These are phyloP conservation scores for Dictyostelium firmibasis DNA, from an alignment of 78 protist genomes.

Conservation along the genomic window DNA sequence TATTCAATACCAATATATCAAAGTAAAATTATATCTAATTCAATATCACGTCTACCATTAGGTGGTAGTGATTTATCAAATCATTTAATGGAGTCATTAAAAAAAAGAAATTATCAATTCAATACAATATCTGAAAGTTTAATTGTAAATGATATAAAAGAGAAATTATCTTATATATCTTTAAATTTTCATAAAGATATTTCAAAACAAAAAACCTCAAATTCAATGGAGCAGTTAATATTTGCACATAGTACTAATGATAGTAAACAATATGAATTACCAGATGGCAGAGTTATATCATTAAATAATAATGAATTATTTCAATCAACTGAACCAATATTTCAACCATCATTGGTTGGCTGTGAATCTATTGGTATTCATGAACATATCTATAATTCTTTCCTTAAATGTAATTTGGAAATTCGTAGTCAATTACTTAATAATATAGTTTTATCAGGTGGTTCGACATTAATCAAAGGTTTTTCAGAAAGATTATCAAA, in stretches of 20 bases:
- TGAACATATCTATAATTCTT: slow-evolving; percentile 55
- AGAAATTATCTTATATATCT: slow-evolving; percentile 35
- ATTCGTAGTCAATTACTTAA: slow-evolving; percentile 15
- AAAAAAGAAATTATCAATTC: not conserved
- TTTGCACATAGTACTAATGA: no score
- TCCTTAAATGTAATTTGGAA: slow-evolving; percentile 68
- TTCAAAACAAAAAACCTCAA: not conserved
- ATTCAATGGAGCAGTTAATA: no score
- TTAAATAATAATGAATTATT: slow-evolving; percentile 83
- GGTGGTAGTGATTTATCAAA: slow-evolving; percentile 90
- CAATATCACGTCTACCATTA: slow-evolving; percentile 53
- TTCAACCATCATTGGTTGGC: slow-evolving; percentile 90
- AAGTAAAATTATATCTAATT: slow-evolving; percentile 81
- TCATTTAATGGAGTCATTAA: slow-evolving; percentile 80
- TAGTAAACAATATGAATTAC: not conserved
- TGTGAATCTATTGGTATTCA: slow-evolving; percentile 78
- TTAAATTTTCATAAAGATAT: not conserved
- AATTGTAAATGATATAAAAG: slow-evolving; percentile 88
- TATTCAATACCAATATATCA: slow-evolving; percentile 90
- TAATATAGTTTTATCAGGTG: slow-evolving; percentile 88
- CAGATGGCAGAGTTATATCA: slow-evolving; percentile 78
- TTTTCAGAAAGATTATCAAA: slow-evolving; percentile 34
- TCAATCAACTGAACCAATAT: slow-evolving; percentile 88
- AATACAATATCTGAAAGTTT: not conserved
- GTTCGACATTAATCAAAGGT: not conserved